A percentile compares a stretch with the other conserved stretches of the same genome.
These are phyloP conservation scores for Eimeria tenella DNA, from an alignment of 169 alveolate species.

Conservation along the genomic window DNA sequence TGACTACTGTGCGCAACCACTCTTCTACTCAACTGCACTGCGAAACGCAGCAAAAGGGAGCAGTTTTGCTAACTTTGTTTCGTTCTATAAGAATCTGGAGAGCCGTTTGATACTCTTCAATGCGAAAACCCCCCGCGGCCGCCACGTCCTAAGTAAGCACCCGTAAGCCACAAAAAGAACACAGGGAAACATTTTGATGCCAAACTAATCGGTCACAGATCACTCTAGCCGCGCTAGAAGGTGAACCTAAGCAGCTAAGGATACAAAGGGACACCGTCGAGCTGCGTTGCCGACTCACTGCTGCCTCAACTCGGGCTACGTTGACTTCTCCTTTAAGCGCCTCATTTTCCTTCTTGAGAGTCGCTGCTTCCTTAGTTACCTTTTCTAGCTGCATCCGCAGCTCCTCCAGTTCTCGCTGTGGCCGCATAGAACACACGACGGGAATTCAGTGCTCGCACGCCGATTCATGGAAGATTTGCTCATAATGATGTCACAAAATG, in stretches of 20 bases:
- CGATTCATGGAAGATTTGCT: not conserved
- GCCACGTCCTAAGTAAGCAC: conserved; percentile 40
- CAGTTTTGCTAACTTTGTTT: not conserved
- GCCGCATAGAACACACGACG: not conserved
- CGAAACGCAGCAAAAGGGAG: too few species aligned
- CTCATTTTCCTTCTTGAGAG: not conserved
- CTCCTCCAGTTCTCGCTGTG: conserved; percentile 57
- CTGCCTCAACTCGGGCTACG: conserved; percentile 66
- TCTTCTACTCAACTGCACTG: too few species aligned
- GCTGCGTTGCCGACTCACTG: conserved; percentile 23
- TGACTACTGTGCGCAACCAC: too few species aligned
- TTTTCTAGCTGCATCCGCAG: conserved; percentile 47
- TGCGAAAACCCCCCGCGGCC: conserved; percentile 55
- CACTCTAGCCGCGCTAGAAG: not conserved
- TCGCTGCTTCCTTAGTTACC: not conserved
- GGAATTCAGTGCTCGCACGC: not conserved
- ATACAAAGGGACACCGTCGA: not conserved
- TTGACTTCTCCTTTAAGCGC: conserved; percentile 60
- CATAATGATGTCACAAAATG: not conserved
- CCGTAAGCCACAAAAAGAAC: not conserved
- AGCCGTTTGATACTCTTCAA: conserved; percentile 37
- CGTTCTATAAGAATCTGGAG: conserved; percentile 22
- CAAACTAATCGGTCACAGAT: too few species aligned
- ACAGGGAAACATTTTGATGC: not conserved
- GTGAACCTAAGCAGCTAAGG: not conserved